Base-by-base conservation (phyloP, 495 filamentous ascomycete genomes). In the Hypoxylon subgilvum region DNA sequence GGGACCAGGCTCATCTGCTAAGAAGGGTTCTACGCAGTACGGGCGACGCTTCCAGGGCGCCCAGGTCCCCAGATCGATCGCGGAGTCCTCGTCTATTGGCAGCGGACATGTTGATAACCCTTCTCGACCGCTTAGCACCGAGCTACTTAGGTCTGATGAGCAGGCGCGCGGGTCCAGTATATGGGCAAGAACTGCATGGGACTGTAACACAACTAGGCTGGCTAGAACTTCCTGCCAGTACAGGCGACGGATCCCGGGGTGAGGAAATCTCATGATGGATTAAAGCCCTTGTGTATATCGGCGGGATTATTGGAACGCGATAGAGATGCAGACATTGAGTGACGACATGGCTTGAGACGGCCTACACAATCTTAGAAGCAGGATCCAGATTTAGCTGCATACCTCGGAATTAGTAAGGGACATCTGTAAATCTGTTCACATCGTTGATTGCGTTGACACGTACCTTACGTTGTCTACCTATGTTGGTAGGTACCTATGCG, bases 31-130 rank as follows among this genome's bases (percentile, higher is more conserved):
- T 40, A 62, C 18, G 43, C 67, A 72, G 52, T 66, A 65, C 0
- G 69, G 69, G 2, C 58, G 56, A 9, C 61, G 51, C 7, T 69
- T 68, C 67, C 69, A 72, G 2, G 67, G 67, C 0, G 39, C 43
- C 51, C 58, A 68, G 8, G 22, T 21, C 4, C 60, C 60, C 12
- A 38, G 52, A 13, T 63, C 60, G 8, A 48, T 47, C 0, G 48
- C 53, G 0, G 60, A 57, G 0, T 63, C 60, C 27, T 63, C 60
- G 12, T 63, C 60, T 44, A 58, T n/a, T 0, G 60, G 60, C 1
- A 50, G 38, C 3, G 60, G 49, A 14, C 60, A 63, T 12, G 23
- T 52, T n/a, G 40, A 31, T 25, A 31, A 34, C 7, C 6, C 38
- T 3, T 31, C n/a, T 13, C 16, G 10, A 8, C 10, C 16, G 4